These are phyloP conservation scores for Croton laevigatus DNA, from an alignment of 441 rosid species.

Conservation along the genomic window DNA sequence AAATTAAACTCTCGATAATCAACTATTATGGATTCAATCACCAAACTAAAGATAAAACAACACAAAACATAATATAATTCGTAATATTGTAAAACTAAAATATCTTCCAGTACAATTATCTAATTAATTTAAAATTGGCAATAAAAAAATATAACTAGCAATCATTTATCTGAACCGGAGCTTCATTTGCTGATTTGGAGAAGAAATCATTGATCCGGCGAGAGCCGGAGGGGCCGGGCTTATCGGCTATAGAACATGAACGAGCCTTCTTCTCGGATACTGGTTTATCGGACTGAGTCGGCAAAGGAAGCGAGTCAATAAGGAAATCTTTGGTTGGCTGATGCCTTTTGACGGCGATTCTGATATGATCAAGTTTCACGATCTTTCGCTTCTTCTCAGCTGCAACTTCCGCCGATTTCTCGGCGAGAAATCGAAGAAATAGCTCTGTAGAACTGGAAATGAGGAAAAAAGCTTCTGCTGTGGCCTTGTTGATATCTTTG, in stretches of 20 bases:
- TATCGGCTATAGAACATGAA: slow-evolving; percentile 25
- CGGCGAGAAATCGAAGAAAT: slow-evolving; percentile 67
- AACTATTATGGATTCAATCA: not conserved
- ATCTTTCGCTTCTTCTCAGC: slow-evolving; percentile 70
- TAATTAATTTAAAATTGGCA: not conserved
- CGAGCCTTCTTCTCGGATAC: slow-evolving; percentile 23
- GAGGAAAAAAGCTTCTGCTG: slow-evolving; percentile 65
- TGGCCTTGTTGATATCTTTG: slow-evolving; percentile 71
- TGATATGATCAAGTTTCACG: slow-evolving; percentile 62
- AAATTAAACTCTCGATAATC: too few relatives aligned
- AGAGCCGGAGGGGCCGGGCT: slow-evolving; percentile 42
- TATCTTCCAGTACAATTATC: slow-evolving; percentile 1
- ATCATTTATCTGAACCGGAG: slow-evolving; percentile 36
- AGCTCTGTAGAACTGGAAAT: slow-evolving; percentile 53
- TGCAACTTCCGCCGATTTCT: slow-evolving; percentile 57
- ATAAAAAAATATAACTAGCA: slow-evolving; percentile 22
- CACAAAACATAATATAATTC: not conserved
- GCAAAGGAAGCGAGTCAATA: slow-evolving; percentile 74
- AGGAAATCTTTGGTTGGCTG: slow-evolving; percentile 81
- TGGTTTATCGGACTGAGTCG: slow-evolving; percentile 34
- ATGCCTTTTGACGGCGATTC: slow-evolving; percentile 73
- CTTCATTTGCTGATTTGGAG: slow-evolving; percentile 33
- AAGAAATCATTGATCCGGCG: slow-evolving; percentile 70
- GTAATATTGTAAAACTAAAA: not conserved
- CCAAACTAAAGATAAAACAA: not conserved